These are phyloP conservation scores for Globisporangium ultimum DNA, from an alignment of 352 stramenopile species.

Conservation along the genomic window DNA sequence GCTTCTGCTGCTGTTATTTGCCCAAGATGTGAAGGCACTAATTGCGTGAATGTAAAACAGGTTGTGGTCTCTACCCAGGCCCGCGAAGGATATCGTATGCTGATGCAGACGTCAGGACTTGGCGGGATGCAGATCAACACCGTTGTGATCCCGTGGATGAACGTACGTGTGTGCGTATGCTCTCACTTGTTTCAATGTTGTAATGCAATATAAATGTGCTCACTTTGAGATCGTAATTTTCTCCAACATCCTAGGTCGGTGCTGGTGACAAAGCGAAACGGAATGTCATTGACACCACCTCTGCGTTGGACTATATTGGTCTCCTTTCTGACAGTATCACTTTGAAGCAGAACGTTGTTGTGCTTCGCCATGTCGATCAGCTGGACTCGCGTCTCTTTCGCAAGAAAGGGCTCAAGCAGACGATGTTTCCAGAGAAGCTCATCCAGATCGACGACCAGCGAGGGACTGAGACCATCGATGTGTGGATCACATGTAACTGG, in stretches of 20 bases:
- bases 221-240: not conserved
- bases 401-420: slow-evolving; percentile 14
- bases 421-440: slow-evolving; percentile 5
- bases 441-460: slow-evolving; percentile 11
- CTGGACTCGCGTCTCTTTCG: slow-evolving; percentile 40
- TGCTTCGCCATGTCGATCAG: slow-evolving; percentile 42
- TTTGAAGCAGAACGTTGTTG: slow-evolving; percentile 56
- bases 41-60: slow-evolving; percentile 12
- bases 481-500: slow-evolving; percentile 47
- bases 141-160: slow-evolving; percentile 54
- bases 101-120: slow-evolving; percentile 63
- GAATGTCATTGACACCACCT: slow-evolving; percentile 10
- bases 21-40: not conserved
- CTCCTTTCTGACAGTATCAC: slow-evolving; percentile 46
- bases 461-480: slow-evolving; percentile 40
- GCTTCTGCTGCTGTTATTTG: not conserved
- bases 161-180: slow-evolving; percentile 11
- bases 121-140: slow-evolving; percentile 82
- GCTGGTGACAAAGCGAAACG: slow-evolving; percentile 2
- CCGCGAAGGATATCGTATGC: slow-evolving; percentile 54
- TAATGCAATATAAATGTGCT: no score
- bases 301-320: slow-evolving; percentile 33
- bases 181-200: not conserved
- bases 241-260: not conserved
- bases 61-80: slow-evolving; percentile 41